phyloP scores from a whole-genome alignment of 1,284 basidiomycete genomes.

The Apiotrichum brassicae region DNA sequence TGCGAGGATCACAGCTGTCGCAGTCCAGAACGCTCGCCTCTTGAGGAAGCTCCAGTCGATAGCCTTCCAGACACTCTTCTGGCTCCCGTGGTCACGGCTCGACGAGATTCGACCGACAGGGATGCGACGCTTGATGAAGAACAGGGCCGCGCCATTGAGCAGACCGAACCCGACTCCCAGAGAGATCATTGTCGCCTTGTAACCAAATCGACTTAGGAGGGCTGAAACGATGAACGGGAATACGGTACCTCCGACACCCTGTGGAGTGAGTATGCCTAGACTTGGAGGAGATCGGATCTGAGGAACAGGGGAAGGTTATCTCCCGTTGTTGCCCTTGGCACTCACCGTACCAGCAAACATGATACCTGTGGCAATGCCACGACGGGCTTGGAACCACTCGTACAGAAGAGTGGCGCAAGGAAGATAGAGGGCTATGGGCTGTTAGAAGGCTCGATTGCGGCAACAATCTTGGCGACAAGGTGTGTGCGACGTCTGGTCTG shows the following conservation, averaged over 20 bases:
- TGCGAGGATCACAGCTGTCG: constrained; percentile 32
- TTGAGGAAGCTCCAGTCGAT: constrained; percentile 30
- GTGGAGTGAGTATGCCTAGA: no score
- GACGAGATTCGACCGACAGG: constrained; percentile 18
- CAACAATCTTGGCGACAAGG: no score
- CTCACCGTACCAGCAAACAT: constrained; percentile 44
- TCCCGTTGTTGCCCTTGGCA: no score
- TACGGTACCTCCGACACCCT: constrained; percentile 41
- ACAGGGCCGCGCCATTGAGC: constrained; percentile 29
- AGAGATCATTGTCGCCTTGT: constrained; percentile 41
- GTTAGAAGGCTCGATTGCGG: neutral
- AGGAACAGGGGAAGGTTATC: no score
- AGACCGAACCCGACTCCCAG: constrained; percentile 35
- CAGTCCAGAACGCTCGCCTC: constrained; percentile 28
- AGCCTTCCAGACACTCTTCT: neutral
- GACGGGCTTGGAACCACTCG: constrained; percentile 41
- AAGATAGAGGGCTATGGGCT: constrained; percentile 32
- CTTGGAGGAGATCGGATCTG: no score
- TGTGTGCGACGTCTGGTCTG: no score
- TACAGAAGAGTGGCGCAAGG: constrained; percentile 44
- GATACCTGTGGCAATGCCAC: constrained; percentile 43
- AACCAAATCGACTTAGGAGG: constrained; percentile 40
- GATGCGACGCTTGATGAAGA: constrained; percentile 41
- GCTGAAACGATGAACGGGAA: constrained; percentile 41
- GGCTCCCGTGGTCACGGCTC: neutral